A percentile compares a stretch with the other conserved stretches of the same genome.
These are phyloP conservation scores for Penicillium sp. DNA, from an alignment of 2,329 filamentous ascomycete species.

Conservation along the genomic window DNA sequence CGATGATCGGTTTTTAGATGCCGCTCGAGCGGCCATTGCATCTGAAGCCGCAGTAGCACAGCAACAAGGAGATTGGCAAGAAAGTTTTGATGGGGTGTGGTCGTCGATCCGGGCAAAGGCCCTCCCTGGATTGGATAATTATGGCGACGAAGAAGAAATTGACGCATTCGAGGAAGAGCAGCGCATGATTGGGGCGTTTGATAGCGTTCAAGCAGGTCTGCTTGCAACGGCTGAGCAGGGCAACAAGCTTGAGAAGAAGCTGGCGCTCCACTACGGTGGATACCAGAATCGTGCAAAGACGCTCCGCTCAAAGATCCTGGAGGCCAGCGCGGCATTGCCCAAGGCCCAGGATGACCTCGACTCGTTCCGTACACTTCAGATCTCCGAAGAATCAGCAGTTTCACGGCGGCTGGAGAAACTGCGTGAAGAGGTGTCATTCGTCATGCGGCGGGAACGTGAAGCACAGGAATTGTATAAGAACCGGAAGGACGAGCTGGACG, in stretches of 20 bases:
- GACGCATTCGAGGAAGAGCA: conserved; percentile 53
- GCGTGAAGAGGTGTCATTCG: conserved; percentile 74
- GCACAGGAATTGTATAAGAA: conserved; percentile 79
- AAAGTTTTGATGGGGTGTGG: conserved; percentile 50
- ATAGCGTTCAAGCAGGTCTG: conserved; percentile 67
- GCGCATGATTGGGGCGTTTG: conserved; percentile 65
- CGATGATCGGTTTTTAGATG: conserved; percentile 64
- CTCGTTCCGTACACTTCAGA: conserved; percentile 67
- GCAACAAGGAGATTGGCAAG: conserved; percentile 46
- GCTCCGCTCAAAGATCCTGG: conserved; percentile 70
- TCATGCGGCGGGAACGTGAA: conserved; percentile 77
- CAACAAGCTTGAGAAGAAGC: conserved; percentile 88
- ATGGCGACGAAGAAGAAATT: conserved; percentile 68
- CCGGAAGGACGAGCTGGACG: conserved; percentile 70
- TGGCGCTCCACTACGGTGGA: conserved; percentile 78
- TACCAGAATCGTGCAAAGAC: conserved; percentile 82
- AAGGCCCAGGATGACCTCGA: conserved; percentile 67
- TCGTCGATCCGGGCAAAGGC: conserved; percentile 44
- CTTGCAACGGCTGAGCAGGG: conserved; percentile 69
- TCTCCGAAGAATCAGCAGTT: conserved; percentile 73
- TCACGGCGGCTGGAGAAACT: conserved; percentile 64
- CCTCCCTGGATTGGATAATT: conserved; percentile 73
- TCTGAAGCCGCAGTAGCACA: conserved; percentile 57
- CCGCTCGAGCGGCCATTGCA: conserved; percentile 70
- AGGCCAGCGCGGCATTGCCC: conserved; percentile 67